Percentiles rank a stretch among this genome's conserved stretches.
These are phyloP conservation scores for Alternaria brassicicola DNA, from an alignment of 2,329 filamentous ascomycete genomes.

Conservation along the genomic window DNA sequence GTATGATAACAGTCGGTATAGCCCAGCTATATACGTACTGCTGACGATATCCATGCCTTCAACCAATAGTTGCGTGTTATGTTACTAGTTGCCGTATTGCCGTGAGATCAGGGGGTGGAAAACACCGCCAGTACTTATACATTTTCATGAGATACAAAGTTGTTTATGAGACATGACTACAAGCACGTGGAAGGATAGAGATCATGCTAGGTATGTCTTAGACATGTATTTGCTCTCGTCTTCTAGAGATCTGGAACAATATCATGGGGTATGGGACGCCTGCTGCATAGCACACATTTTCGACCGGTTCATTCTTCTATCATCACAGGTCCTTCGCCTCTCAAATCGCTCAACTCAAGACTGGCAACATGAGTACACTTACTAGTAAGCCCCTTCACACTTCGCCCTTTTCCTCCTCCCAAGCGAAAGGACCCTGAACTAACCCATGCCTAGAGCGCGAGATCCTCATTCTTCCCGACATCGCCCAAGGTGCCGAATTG, in stretches of 20 bases:
- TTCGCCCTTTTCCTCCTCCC: neutral
- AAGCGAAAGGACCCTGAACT: neutral
- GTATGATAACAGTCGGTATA: neutral
- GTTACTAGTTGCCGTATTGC: neutral
- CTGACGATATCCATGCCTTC: neutral
- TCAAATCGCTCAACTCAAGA: neutral
- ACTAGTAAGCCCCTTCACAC: neutral
- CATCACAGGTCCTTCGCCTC: no score
- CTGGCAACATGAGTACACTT: neutral
- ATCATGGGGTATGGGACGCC: neutral
- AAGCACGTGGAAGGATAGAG: neutral
- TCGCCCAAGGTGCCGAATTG: no score
- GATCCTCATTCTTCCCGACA: neutral
- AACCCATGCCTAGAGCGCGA: neutral
- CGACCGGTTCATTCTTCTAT: neutral
- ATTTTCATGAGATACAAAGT: neutral
- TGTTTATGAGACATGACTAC: neutral
- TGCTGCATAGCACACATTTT: neutral
- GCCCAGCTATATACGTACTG: neutral
- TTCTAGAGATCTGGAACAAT: neutral
- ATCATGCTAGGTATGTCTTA: neutral
- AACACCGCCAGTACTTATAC: neutral
- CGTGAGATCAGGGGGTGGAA: neutral
- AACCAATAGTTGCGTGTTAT: neutral
- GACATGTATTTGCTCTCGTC: neutral